Evolutionary conservation across 2,329 filamentous ascomycete genomes (phyloP), one percentile per base, ranked within the genome.

Genomic region (Phaeomoniella chlamydospora): DNA sequence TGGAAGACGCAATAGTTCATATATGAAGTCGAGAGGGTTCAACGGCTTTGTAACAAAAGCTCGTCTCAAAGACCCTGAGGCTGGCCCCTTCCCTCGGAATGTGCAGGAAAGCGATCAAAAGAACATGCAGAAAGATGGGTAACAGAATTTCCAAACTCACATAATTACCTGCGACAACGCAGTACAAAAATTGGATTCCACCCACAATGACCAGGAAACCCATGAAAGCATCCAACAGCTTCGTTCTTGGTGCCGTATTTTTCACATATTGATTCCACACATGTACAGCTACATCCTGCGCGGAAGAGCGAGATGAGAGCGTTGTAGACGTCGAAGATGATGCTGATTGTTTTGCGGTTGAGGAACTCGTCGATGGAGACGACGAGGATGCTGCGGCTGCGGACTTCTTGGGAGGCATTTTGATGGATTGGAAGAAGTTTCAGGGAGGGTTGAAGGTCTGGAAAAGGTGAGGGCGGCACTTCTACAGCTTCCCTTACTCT

Each of bases 151-250:
- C n/a, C n/a, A 19, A 33, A 73, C 85, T 43, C 72, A 98, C 90
- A 53, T 88, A 98, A 62, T 94, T 96, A 45, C 90, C 90, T 37
- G 77, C 85, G 47, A 96, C 53, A 38, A 94, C 67, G 56, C 88
- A 94, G 62, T 98, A 98, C 41, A 82, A 57, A 58, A 98, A 96
- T 61, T 98, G 90, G 50, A 96, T 57, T n/a, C 66, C 84, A 35
- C 86, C 90, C 3, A 93, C 83, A 1, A 78, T 68, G 15, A 90
- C 75, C 40, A 98, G 65, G 57, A 94, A 98, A 3, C 61, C 74
- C 73, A 98, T 77, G 58, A 98, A 98, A 22, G 73, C 72, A 58
- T 98, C 90, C 43, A 96, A 72, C 42, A 98, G 72, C 71, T 93
- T 90, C 33, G 80, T 88, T 43, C 88, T 77, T 68, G 94, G 87